Evolutionary conservation across 2,329 filamentous ascomycete species (phyloP).

Genomic region (Trichoderma pleuroti): DNA sequence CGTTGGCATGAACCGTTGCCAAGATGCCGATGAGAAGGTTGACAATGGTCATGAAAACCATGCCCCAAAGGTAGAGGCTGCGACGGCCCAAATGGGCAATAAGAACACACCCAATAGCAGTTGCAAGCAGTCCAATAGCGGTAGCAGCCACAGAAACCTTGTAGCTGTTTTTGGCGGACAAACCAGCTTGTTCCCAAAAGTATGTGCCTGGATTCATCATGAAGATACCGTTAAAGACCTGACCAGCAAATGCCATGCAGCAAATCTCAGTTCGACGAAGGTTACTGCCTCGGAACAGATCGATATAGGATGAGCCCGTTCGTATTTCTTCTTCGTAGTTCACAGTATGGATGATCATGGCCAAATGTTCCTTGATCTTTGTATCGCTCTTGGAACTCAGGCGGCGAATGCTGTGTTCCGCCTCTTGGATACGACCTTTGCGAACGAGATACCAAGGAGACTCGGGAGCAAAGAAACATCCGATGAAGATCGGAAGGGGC

Average conservation of each 20-base stretch:
- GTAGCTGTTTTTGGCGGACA: conserved; percentile 8
- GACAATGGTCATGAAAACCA: conserved; percentile 36
- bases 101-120: conserved; percentile 38
- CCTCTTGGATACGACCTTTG: background rate
- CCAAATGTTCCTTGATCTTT: conserved; percentile 26
- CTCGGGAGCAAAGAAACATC: conserved; percentile 43
- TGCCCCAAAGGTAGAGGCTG: conserved; percentile 42
- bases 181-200: conserved; percentile 13
- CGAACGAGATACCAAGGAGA: conserved; percentile 15
- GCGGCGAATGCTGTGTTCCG: conserved; percentile 1
- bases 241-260: conserved; percentile 23
- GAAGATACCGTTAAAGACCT: conserved; percentile 7
- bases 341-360: conserved; percentile 42
- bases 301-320: conserved; percentile 37
- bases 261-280: conserved; percentile 50
- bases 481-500: conserved; percentile 40
- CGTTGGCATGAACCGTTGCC: conserved; percentile 39
- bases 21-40: conserved; percentile 37
- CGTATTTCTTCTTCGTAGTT: conserved; percentile 36
- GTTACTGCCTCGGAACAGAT: conserved; percentile 43
- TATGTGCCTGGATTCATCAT: conserved; percentile 16
- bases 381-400: conserved; percentile 3
- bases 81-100: conserved; percentile 45
- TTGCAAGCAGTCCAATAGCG: conserved; percentile 33
- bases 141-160: conserved; percentile 13